A percentile compares a stretch with the other conserved stretches of the same genome.
Evolutionary conservation across 441 rosid genomes (phyloP).

Genomic region (Hura crepitans): DNA sequence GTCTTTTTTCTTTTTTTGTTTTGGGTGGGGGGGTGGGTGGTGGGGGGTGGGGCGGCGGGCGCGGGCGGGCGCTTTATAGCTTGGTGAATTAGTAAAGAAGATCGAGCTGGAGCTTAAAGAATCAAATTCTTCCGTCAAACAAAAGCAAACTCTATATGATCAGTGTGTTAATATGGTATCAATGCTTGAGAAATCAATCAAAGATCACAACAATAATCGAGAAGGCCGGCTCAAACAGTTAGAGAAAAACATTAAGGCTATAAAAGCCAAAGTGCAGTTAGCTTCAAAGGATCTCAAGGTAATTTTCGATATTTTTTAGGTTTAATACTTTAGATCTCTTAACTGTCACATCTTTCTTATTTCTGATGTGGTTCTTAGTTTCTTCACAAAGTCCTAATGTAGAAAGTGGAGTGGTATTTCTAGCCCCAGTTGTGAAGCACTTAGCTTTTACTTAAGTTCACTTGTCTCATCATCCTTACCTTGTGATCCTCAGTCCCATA

Average conservation of each 20-base stretch:
- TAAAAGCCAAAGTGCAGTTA: conserved; percentile 74
- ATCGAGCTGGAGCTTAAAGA: conserved; percentile 79
- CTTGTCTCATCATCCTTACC: background rate
- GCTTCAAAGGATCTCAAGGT: conserved; percentile 89
- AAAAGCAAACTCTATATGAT: conserved; percentile 58
- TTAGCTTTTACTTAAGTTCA: background rate
- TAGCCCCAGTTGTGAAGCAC: background rate
- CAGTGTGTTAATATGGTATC: conserved; percentile 50
- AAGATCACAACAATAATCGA: conserved; percentile 78
- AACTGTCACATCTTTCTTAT: background rate
- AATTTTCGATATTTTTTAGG: conserved; percentile 22
- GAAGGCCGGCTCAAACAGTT: conserved; percentile 75
- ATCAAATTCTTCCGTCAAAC: conserved; percentile 58
- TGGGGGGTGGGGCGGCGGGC: too few relatives aligned
- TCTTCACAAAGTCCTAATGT: background rate
- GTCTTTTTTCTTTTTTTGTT: too few relatives aligned
- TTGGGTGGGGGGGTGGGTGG: too few relatives aligned
- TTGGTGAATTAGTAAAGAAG: conserved; percentile 78
- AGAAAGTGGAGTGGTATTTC: background rate
- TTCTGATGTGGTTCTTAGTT: background rate
- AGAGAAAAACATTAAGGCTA: conserved; percentile 68
- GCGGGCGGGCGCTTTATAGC: too few relatives aligned
- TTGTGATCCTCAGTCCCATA: background rate
- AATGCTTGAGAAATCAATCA: conserved; percentile 75
- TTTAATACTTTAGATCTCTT: background rate